Evolutionary conservation across 176 grass and related monocot genomes (phyloP), one percentile per base, ranked within the genome.

Genomic region (Rhynchospora breviuscula): DNA sequence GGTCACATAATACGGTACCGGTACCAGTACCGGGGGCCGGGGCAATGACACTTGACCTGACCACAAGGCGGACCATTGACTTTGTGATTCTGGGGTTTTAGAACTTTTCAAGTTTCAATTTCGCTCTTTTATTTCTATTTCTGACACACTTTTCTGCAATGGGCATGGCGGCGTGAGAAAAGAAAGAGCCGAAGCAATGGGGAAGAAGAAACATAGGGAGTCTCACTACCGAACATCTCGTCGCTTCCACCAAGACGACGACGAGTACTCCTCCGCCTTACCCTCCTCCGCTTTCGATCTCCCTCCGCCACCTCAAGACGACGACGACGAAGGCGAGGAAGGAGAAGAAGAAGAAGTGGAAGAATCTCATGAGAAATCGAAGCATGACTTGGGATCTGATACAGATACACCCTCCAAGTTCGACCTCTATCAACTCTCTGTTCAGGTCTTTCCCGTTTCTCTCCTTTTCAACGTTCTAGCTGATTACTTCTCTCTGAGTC

Each of bases 161-260:
- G 21, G 8, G 13, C 70, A 74, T 12, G 26, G 66, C 44, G 54
- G 67, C 44, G 53, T 64, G 60, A 51, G 52, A 59, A 46, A 46
- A 11, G 17, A 59, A 48, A 31, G 9, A 46, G 13, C 18, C 6
- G 5, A 63, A 59, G 21, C 58, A 49, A 98, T 98, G 92, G 95
- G 95, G 18, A 94, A 98, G 29, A 98, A 98, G 92, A 94, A 93
- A 75, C 83, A 91, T 26, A 84, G 78, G 67, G 92, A 90, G 25
- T 75, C 85, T 58, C 87, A 90, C 46, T 82, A 90, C 47, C 87
- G 89, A 52, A 87, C 87, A 80, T 68, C 80, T 61, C 87, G 86
- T 58, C 65, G 76, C 21, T 86, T 33, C 11, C 68, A 60, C 10
- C 44, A 25, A 13, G 82, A 85, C 63, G 88, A 84, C 29, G 65